A percentile compares a stretch with the other conserved stretches of the same genome.
These are phyloP conservation scores for Circinella umbellata DNA, from an alignment of 371 early-diverging fungal species.

Conservation along the genomic window DNA sequence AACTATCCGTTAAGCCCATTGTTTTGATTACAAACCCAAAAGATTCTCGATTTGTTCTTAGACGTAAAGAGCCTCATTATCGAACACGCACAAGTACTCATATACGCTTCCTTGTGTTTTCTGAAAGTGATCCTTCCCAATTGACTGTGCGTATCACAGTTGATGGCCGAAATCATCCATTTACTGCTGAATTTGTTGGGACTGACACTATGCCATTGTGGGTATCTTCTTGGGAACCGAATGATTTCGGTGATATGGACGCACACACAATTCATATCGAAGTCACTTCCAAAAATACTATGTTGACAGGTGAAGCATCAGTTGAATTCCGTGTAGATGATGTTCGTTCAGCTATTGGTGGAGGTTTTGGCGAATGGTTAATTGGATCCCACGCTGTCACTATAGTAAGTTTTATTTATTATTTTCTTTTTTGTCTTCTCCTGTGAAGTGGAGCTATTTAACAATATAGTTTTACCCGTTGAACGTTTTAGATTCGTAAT, in stretches of 20 bases:
- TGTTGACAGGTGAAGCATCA: constrained; percentile 30
- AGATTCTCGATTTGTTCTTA: constrained; percentile 75
- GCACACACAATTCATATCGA: constrained; percentile 65
- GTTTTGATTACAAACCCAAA: constrained; percentile 90
- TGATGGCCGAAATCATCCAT: constrained; percentile 19
- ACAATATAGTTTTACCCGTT: too few relatives aligned
- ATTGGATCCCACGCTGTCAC: constrained; percentile 62
- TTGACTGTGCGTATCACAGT: constrained; percentile 16
- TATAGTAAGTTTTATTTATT: constrained; percentile 37
- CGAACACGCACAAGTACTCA: constrained; percentile 64
- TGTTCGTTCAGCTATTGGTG: constrained; percentile 58
- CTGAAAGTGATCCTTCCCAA: constrained; percentile 7
- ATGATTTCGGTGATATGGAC: constrained; percentile 61
- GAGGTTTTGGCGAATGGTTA: constrained; percentile 76
- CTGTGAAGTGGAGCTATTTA: too few relatives aligned
- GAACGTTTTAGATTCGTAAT: constrained; percentile 20
- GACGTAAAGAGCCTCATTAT: constrained; percentile 71
- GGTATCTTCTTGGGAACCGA: constrained; percentile 73
- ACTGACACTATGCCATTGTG: constrained; percentile 70
- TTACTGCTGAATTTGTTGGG: constrained; percentile 21
- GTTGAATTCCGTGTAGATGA: constrained; percentile 70
- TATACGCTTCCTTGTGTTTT: constrained; percentile 60
- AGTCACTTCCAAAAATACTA: constrained; percentile 57
- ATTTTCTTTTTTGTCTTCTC: too few relatives aligned
- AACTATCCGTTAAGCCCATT: constrained; percentile 60